phyloP scores from a whole-genome alignment of 106 monocot genomes.

The Allium cepa region DNA sequence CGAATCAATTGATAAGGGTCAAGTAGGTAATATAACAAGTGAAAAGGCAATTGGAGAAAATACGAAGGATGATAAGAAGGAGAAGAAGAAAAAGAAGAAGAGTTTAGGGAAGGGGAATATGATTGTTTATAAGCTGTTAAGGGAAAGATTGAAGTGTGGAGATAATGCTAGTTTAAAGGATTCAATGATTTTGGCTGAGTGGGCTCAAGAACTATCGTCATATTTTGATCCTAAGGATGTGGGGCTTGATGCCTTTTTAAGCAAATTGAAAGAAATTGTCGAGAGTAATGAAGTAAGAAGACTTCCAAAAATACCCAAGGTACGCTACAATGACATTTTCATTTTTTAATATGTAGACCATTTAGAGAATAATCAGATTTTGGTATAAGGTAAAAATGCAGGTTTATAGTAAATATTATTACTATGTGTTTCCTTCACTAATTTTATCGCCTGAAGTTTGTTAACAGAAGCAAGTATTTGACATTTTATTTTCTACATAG shows the following conservation, averaged over 20 bases:
- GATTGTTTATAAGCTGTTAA: slow-evolving; percentile 52
- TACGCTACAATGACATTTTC: slow-evolving; percentile 15
- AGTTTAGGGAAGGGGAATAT: slow-evolving; percentile 62
- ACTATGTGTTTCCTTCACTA: no score
- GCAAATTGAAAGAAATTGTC: slow-evolving; percentile 81
- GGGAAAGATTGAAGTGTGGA: slow-evolving; percentile 9
- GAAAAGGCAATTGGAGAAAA: slow-evolving; percentile 33
- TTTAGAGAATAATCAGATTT: no score
- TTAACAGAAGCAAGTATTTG: no score
- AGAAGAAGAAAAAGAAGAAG: slow-evolving; percentile 76
- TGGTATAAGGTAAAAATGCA: no score
- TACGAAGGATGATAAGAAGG: slow-evolving; percentile 60
- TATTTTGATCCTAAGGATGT: slow-evolving; percentile 67
- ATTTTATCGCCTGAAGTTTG: no score
- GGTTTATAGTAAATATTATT: no score
- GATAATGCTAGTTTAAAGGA: slow-evolving; percentile 17
- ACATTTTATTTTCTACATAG: no score
- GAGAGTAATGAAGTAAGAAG: slow-evolving; percentile 94
- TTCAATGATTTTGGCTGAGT: slow-evolving; percentile 23
- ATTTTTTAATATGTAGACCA: no score
- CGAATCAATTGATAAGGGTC: slow-evolving; percentile 57
- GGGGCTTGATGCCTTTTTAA: slow-evolving; percentile 27
- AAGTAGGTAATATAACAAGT: slow-evolving; percentile 6
- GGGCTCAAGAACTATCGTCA: slow-evolving; percentile 28
- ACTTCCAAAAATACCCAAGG: slow-evolving; percentile 98